Evolutionary conservation across 1,284 basidiomycete species (phyloP), one percentile per base, ranked within the genome.

Genomic region (Meira nashicola): DNA sequence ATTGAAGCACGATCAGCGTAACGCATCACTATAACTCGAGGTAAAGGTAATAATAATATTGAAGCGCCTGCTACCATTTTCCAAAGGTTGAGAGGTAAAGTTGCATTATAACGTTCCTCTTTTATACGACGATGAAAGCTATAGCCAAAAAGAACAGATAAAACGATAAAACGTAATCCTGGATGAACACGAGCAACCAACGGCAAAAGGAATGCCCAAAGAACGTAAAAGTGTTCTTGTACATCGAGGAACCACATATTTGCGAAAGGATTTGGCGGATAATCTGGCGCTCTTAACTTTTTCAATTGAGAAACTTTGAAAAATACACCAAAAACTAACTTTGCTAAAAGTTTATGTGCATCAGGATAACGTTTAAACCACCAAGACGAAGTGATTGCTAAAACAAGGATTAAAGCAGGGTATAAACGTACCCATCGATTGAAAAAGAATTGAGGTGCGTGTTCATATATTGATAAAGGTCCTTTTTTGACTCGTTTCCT

Each of bases 31-130:
- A 48, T 8, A 21, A 23, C 5, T 3, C 46, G 46, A 48, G 46
- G 21, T 7, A 48, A 21, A 14, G 46, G 46, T 17, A 48, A 14
- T 5, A 48, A 17, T 48, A 21, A 23, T 4, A 48, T 21, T 2
- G 46, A 19, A 12, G 17, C 46, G 5, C 46, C 46, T 5, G 46
- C 46, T 21, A 25, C 46, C 46, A 48, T 48, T 25, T 48, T 48
- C 46, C 46, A 48, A 19, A 48, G 46, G 21, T 48, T 48, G 46
- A 48, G 17, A 14, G 46, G 46, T 2, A 48, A 17, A 19, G 46
- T 48, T 14, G 46, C 46, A 48, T 48, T 48, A 6, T 48, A 19
- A 2, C 21, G 46, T 8, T 48, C 46, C 12, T 21, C 17, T 23
- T 19, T 12, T 2, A 23, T 14, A n/a, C 46, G 14, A 12, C 12